Evolutionary conservation across 306 rosid genomes (phyloP), one percentile per base, ranked within the genome.

Genomic region (Gillenia trifoliata): DNA sequence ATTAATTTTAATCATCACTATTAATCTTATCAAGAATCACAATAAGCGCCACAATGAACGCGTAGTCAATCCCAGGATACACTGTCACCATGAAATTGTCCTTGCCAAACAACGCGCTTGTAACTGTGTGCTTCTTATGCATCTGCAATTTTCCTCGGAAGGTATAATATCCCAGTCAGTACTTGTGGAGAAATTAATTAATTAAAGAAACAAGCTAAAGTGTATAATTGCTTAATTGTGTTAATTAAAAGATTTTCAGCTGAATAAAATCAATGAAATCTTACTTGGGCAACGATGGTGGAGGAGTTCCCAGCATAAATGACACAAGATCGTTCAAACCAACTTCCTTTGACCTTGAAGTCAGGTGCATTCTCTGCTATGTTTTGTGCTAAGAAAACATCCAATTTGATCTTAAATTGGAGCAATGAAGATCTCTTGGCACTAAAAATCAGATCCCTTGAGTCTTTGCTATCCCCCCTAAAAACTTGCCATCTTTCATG

Each of bases 401-500:
- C 70, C 34, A 84, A 57, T 75, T 82, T 82, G 45, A 84, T 69
- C 79, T 75, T 83, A 2, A 75, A 3, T 33, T 84, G 87, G 19
- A 84, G 3, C 11, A 86, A 0, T 0, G 88, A 84, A 8, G 87
- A 80, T 12, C 78, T 67, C 72, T 80, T 82, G 1, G 80, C 74
- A 20, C 83, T 75, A n/a, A 86, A 86, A 1, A 84, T 74, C 2
- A 84, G 64, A 78, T 86, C 68, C 19, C 75, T 75, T 1, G 64
- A 0, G 0, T 86, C 56, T 17, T 78, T 80, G 80, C 88, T 84
- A 36, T 80, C 93, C 0, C 90, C 89, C n/a, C 85, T 83, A 43
- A 73, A 84, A 5, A 82, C 89, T 83, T 82, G 73, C 90, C 93
- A 86, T 34, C 86, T 74, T 7, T 83, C 84, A 78, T 81, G 86